phyloP scores from a whole-genome alignment of 805 yeast species.

The Pichia exigua region DNA sequence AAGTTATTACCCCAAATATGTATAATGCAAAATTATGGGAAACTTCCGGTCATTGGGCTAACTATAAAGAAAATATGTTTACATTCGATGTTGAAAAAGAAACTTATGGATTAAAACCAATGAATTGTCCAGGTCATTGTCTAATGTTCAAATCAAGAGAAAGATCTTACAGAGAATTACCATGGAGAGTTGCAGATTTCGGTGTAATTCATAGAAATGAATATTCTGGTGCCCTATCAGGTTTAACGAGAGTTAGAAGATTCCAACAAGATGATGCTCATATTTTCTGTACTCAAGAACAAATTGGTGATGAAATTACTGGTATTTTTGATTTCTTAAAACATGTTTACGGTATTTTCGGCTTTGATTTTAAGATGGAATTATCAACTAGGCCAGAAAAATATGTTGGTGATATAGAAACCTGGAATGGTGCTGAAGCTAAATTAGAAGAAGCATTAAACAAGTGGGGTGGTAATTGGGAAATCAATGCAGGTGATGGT shows the following conservation, averaged over 20 bases:
- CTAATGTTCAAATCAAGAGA: conserved; percentile 85
- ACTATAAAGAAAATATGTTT: conserved; percentile 96
- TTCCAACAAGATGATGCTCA: conserved; percentile 99
- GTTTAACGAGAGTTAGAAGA: conserved; percentile 94
- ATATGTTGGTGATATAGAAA: conserved; percentile 86
- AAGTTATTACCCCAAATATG: conserved; percentile 99
- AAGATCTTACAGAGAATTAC: conserved; percentile 93
- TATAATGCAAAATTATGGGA: conserved; percentile 97
- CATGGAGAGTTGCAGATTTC: conserved; percentile 98
- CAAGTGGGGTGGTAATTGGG: conserved; percentile 87
- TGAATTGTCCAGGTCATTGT: conserved; percentile 72
- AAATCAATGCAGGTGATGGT: conserved; percentile 94
- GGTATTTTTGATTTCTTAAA: conserved; percentile 81
- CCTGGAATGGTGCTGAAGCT: conserved; percentile 89
- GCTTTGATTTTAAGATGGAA: conserved; percentile 94
- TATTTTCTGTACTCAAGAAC: conserved; percentile 90
- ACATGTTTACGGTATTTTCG: conserved; percentile 82
- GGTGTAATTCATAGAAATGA: conserved; percentile 97
- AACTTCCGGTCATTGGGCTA: conserved; percentile 98
- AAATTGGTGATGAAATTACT: conserved; percentile 78
- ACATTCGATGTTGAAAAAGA: conserved; percentile 96
- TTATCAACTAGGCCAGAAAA: conserved; percentile 96
- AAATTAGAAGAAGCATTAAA: conserved; percentile 78
- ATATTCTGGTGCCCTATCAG: conserved; percentile 89
- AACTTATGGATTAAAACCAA: conserved; percentile 87